Base-by-base conservation (phyloP, 1,139 yeast genomes). In the Taphrina populina region DNA sequence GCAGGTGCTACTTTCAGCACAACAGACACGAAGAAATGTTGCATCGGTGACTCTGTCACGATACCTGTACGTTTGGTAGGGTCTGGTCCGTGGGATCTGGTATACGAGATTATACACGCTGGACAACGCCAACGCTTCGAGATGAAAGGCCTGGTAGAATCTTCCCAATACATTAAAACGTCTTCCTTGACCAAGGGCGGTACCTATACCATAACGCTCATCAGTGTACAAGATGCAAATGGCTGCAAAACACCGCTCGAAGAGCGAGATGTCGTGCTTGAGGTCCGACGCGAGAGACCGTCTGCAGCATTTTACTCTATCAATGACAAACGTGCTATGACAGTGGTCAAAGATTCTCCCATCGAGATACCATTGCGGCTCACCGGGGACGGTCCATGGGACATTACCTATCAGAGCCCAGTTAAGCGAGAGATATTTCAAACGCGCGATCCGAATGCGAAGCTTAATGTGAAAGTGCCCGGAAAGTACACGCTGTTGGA, bases 241-340 rank as follows among this genome's bases (percentile, higher is more conserved):
- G 81, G 83, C 0, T 92, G 99, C 70, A 73, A 78, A 13, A 88
- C 86, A 10, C 80, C 80, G n/a, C 70, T 83, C 57, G 75, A 75
- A 30, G 79, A 77, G 32, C 79, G 80, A 35, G 83, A 79, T 57
- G 80, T 84, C 19, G 75, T 71, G 26, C 72, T 88, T 15, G 73
- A 75, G 26, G 88, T 88, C 1, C 77, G 88, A 62, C 72, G 82
- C 52, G 86, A 82, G 60, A 71, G 82, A 3, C 95, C 96, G 1
- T 68, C 73, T 4, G 81, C 78, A 10, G 72, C 72, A 0, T 78
- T 80, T 62, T 70, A 72, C 49, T 68, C 74, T 2, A 58, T 69
- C 54, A 73, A 70, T 55, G 72, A 71, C 23, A 61, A 60, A 20
- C 59, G 64, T 61, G 52, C 55, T 26, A 59, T 66, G 13, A 64